These are phyloP conservation scores for Elsinoe ampelina DNA, from an alignment of 2,329 filamentous ascomycete species.

Conservation along the genomic window DNA sequence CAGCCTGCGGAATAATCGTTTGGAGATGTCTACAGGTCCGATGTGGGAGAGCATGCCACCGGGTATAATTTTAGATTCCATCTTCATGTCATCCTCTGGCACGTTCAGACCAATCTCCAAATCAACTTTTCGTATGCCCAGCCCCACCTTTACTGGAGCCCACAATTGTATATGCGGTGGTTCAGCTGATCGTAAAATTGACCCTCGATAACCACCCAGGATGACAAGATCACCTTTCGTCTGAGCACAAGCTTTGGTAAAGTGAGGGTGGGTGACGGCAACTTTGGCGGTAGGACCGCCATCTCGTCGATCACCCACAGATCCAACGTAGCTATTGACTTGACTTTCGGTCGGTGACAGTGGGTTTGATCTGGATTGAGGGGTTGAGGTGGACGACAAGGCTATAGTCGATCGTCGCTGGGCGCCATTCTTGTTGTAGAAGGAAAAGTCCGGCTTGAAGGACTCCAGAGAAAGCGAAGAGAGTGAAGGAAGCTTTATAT, in stretches of 20 bases:
- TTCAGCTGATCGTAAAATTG: slow-evolving; percentile 74
- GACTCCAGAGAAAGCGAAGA: slow-evolving; percentile 42
- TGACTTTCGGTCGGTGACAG: slow-evolving; percentile 1
- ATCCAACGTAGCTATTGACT: background rate
- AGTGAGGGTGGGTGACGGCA: slow-evolving; percentile 41
- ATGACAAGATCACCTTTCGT: slow-evolving; percentile 79
- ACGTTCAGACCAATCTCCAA: slow-evolving; percentile 70
- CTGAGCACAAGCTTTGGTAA: slow-evolving; percentile 50
- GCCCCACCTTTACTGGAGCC: slow-evolving; percentile 86
- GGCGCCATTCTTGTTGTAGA: background rate
- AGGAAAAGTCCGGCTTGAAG: slow-evolving; percentile 32
- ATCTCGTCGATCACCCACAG: slow-evolving; percentile 6
- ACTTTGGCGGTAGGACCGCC: slow-evolving; percentile 18
- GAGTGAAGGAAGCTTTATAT: slow-evolving; percentile 51
- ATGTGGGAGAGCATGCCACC: slow-evolving; percentile 87
- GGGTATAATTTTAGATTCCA: slow-evolving; percentile 73
- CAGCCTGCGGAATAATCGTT: slow-evolving; percentile 68
- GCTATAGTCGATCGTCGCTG: background rate
- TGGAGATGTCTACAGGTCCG: slow-evolving; percentile 82
- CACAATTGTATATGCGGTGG: slow-evolving; percentile 79
- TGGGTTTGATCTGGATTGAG: background rate
- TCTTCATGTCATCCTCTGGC: slow-evolving; percentile 70
- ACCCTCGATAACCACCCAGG: slow-evolving; percentile 83
- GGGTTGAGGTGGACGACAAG: background rate
- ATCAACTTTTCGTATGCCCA: slow-evolving; percentile 86